Evolutionary conservation across 2,329 filamentous ascomycete genomes (phyloP).

Genomic region (Sporothrix variecibatus): DNA sequence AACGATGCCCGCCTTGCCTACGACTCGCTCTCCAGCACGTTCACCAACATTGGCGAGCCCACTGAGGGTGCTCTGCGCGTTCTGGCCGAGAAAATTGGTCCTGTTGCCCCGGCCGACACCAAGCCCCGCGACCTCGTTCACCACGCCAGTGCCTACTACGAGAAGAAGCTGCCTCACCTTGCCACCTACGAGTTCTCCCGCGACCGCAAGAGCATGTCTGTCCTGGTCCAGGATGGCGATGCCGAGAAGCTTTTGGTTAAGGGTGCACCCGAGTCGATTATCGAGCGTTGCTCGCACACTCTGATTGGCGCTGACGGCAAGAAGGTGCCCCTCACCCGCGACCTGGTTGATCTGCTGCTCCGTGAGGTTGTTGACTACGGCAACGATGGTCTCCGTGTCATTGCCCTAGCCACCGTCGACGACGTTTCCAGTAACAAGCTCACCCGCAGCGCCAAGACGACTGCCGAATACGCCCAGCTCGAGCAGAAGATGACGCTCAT

Average conservation of each 20-base stretch:
- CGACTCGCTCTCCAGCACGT: slow-evolving; percentile 72
- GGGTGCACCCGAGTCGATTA: slow-evolving; percentile 90
- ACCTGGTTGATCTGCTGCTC: slow-evolving; percentile 68
- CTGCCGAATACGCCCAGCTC: slow-evolving; percentile 78
- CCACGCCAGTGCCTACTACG: slow-evolving; percentile 81
- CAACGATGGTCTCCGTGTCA: slow-evolving; percentile 89
- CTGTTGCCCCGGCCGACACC: slow-evolving; percentile 61
- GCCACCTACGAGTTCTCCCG: slow-evolving; percentile 96
- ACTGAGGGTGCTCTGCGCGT: slow-evolving; percentile 93
- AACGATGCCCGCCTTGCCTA: slow-evolving; percentile 86
- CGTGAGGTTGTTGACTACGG: slow-evolving; percentile 87
- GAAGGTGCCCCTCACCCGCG: slow-evolving; percentile 69
- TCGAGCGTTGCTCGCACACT: slow-evolving; percentile 86
- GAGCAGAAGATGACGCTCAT: slow-evolving; percentile 95
- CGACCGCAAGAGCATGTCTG: slow-evolving; percentile 99
- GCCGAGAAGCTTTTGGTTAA: slow-evolving; percentile 86
- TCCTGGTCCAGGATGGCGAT: slow-evolving; percentile 72
- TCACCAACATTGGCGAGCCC: slow-evolving; percentile 85
- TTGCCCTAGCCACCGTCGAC: slow-evolving; percentile 85
- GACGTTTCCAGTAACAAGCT: slow-evolving; percentile 71
- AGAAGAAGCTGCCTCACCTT: slow-evolving; percentile 70
- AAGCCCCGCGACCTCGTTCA: slow-evolving; percentile 69
- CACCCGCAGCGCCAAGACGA: slow-evolving; percentile 73
- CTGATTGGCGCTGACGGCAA: slow-evolving; percentile 78
- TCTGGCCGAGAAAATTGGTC: slow-evolving; percentile 91